These are phyloP conservation scores for Sistotremastrum niveocremeum DNA, from an alignment of 768 basidiomycete genomes.

Conservation along the genomic window DNA sequence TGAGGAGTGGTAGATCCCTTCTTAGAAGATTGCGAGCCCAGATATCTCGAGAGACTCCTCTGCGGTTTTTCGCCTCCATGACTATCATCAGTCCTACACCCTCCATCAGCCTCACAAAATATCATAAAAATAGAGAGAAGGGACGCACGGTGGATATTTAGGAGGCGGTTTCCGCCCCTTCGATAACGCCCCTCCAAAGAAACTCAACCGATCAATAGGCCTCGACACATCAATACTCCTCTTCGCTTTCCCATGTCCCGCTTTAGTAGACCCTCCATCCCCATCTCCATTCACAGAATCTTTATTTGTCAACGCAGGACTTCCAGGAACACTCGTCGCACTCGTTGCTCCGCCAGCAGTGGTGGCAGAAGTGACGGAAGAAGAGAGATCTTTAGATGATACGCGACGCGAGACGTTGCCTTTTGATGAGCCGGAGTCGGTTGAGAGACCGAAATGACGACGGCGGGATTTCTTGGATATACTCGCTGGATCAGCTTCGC, in stretches of 20 bases:
- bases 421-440: constrained; percentile 20
- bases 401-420: constrained; percentile 8
- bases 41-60: too few species aligned
- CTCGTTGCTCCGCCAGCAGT: neutral
- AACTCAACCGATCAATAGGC: constrained; percentile 50
- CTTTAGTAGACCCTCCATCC: constrained; percentile 13
- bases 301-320: neutral
- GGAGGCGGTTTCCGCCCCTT: constrained; percentile 75
- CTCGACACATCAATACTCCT: constrained; percentile 37
- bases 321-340: constrained; percentile 1
- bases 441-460: constrained; percentile 49
- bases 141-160: constrained; percentile 46
- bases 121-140: constrained; percentile 5
- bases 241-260: constrained; percentile 32
- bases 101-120: neutral
- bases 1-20: too few species aligned
- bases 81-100: too few species aligned
- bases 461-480: constrained; percentile 29
- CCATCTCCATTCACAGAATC: neutral
- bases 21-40: too few species aligned
- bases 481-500: constrained; percentile 14
- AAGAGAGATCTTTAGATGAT: constrained; percentile 12
- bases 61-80: too few species aligned
- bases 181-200: constrained; percentile 63
- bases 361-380: constrained; percentile 1